phyloP scores from a whole-genome alignment of 306 rosid genomes.

The Coriaria nepalensis region DNA sequence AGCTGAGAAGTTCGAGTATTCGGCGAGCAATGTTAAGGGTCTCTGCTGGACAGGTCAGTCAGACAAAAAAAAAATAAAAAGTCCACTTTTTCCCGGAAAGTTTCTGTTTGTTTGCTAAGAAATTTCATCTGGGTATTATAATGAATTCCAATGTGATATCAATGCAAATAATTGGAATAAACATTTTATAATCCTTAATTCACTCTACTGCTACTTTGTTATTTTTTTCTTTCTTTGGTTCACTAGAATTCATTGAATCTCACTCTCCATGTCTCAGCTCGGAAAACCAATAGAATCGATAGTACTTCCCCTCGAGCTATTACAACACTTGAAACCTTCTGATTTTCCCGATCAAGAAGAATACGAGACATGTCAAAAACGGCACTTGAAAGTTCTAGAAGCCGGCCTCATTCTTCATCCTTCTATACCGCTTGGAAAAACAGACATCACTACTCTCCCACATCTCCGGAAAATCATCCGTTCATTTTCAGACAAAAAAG shows the following conservation, averaged over 20 bases:
- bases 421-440: conserved; percentile 45
- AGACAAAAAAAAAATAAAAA: too few species aligned
- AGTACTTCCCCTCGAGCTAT: conserved; percentile 82
- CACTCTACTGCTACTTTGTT: too few species aligned
- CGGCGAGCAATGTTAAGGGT: conserved; percentile 70
- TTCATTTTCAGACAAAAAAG: too few species aligned
- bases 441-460: conserved; percentile 38
- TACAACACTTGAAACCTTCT: conserved; percentile 59
- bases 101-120: too few species aligned
- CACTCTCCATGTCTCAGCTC: conserved; percentile 54
- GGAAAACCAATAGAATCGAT: conserved; percentile 70
- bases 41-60: conserved; percentile 77
- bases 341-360: conserved; percentile 69
- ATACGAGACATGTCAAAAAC: conserved; percentile 68
- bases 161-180: too few species aligned
- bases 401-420: conserved; percentile 70
- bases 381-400: conserved; percentile 73
- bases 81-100: too few species aligned
- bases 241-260: too few species aligned
- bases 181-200: too few species aligned
- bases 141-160: too few species aligned
- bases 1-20: conserved; percentile 66
- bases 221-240: too few species aligned
- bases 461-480: conserved; percentile 41
- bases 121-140: too few species aligned